These are phyloP conservation scores for Lachancea fermentati DNA, from an alignment of 805 yeast species.

Conservation along the genomic window DNA sequence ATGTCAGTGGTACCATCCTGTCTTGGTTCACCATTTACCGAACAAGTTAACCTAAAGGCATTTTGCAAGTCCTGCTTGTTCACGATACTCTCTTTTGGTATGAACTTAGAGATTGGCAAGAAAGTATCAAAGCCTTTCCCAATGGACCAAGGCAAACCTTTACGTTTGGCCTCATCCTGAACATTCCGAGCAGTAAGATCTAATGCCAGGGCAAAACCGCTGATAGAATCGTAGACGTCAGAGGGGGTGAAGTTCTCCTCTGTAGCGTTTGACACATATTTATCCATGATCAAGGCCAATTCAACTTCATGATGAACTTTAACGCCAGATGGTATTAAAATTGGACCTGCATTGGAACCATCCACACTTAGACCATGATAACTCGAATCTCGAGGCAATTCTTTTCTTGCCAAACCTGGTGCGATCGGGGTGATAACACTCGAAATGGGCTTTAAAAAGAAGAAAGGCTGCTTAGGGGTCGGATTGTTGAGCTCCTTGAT, in stretches of 20 bases:
- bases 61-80: conserved; percentile 51
- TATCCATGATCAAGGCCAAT: conserved; percentile 70
- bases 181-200: conserved; percentile 96
- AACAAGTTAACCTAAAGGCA: conserved; percentile 26
- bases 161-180: conserved; percentile 88
- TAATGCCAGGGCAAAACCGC: conserved; percentile 82
- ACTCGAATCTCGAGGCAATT: conserved; percentile 11
- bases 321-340: conserved; percentile 76
- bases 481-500: conserved; percentile 81
- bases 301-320: conserved; percentile 91
- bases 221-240: conserved; percentile 73
- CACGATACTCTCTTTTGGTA: conserved; percentile 58
- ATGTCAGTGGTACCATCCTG: conserved; percentile 73
- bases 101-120: conserved; percentile 73
- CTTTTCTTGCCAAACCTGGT: conserved; percentile 1
- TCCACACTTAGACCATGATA: conserved; percentile 23
- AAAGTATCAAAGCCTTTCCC: conserved; percentile 97
- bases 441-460: conserved; percentile 85
- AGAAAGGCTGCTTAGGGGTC: conserved; percentile 82
- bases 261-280: conserved; percentile 50
- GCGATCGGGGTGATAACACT: conserved; percentile 57
- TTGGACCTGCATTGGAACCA: conserved; percentile 55
- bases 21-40: conserved; percentile 60
- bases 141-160: conserved; percentile 94
- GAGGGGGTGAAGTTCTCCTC: conserved; percentile 48